A percentile compares a stretch with the other conserved stretches of the same genome.
phyloP scores from a whole-genome alignment of 805 yeast genomes.

The Yarrowia yakushimensis region DNA sequence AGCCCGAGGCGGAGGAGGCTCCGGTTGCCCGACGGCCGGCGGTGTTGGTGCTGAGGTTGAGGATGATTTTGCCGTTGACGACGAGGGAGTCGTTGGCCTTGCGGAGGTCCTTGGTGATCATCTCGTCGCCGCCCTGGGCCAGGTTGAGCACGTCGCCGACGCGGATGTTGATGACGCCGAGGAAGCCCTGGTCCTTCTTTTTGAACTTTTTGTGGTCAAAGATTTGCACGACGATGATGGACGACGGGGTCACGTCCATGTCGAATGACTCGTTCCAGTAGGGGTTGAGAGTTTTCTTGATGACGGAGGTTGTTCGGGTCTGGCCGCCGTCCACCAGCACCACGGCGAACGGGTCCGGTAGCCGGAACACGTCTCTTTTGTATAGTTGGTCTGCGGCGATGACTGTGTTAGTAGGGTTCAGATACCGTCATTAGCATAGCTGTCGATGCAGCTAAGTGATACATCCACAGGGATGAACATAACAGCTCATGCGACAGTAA shows the following conservation, averaged over 20 bases:
- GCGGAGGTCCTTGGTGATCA: constrained; percentile 87
- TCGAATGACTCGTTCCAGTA: constrained; percentile 94
- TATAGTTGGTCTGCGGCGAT: constrained; percentile 95
- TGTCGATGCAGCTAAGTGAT: too few species aligned
- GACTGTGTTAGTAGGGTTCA: constrained; percentile 37
- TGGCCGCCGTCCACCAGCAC: constrained; percentile 96
- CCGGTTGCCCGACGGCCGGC: constrained; percentile 31
- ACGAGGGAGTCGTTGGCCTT: constrained; percentile 87
- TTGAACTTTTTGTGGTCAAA: constrained; percentile 97
- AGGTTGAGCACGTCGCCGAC: constrained; percentile 82
- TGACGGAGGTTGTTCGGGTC: constrained; percentile 90
- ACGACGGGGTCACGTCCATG: constrained; percentile 70
- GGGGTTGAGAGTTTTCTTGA: constrained; percentile 90
- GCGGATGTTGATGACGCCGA: constrained; percentile 91
- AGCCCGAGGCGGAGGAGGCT: constrained; percentile 24
- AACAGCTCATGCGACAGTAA: too few species aligned
- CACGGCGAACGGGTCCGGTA: constrained; percentile 98
- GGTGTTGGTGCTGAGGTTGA: constrained; percentile 42
- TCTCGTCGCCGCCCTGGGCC: constrained; percentile 50
- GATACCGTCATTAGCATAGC: too few species aligned
- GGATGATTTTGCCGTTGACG: constrained; percentile 88
- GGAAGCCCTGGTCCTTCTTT: constrained; percentile 96
- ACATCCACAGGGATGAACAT: too few species aligned
- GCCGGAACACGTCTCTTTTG: constrained; percentile 89
- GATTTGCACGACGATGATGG: constrained; percentile 86